Evolutionary conservation across 1,284 basidiomycete species (phyloP).

Genomic region (Pholiota adiposa): DNA sequence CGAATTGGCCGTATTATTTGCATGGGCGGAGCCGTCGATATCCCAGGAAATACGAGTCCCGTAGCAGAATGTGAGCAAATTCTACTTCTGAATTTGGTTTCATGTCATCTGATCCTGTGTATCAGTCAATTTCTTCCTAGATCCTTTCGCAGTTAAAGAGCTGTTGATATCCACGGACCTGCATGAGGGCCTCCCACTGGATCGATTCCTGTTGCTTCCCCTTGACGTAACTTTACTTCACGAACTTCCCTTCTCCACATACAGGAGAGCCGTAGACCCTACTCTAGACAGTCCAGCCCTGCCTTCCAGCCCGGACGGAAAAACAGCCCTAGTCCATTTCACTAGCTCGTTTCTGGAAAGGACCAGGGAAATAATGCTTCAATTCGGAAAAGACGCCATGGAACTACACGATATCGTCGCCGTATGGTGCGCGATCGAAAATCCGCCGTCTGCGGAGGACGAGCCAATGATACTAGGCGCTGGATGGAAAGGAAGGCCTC

Average conservation of each 20-base stretch:
- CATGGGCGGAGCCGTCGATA: conserved; percentile 96
- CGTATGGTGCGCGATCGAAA: conserved; percentile 77
- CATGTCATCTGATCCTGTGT: too few relatives aligned
- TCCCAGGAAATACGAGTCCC: conserved; percentile 90
- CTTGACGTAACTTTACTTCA: conserved; percentile 85
- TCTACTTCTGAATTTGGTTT: too few relatives aligned
- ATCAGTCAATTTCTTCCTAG: conserved; percentile 93
- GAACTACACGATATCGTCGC: conserved; percentile 85
- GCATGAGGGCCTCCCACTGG: conserved; percentile 53
- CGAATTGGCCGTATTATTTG: conserved; percentile 77
- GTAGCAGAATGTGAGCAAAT: conserved; percentile 72
- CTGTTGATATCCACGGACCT: conserved; percentile 49
- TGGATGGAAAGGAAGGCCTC: conserved; percentile 56
- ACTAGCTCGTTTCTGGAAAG: conserved; percentile 80
- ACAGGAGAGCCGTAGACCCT: conserved; percentile 58
- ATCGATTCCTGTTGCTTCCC: conserved; percentile 74
- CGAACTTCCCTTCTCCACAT: conserved; percentile 72
- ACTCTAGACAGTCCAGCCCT: conserved; percentile 50
- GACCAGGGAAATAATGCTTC: conserved; percentile 71
- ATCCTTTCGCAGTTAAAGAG: conserved; percentile 84
- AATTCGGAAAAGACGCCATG: conserved; percentile 81
- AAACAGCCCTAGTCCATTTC: conserved; percentile 70
- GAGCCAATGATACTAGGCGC: conserved; percentile 31
- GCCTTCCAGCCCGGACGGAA: conserved; percentile 48
- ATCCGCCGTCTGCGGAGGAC: conserved; percentile 51